Conservation (phyloP, 371 early-diverging fungal genomes). For the Mortierella sp. region DNA sequence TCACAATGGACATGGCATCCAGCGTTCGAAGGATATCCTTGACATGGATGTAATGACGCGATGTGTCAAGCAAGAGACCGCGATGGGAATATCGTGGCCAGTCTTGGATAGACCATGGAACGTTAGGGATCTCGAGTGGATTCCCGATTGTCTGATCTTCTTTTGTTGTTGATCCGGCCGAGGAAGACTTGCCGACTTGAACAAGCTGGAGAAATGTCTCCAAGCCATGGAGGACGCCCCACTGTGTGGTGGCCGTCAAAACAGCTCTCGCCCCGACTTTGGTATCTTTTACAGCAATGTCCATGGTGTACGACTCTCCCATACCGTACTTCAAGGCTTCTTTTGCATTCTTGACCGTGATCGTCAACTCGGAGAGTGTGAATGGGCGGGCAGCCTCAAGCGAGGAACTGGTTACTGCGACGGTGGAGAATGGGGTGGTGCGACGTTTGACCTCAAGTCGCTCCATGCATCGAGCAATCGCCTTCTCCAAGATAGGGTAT, state of each 20-base stretch:
- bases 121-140: conserved; percentile 35
- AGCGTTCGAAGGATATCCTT: conserved; percentile 71
- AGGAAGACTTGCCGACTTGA: conserved; percentile 28
- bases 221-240: conserved; percentile 80
- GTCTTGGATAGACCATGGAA: conserved; percentile 75
- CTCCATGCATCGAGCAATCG: conserved; percentile 35
- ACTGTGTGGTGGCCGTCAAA: conserved; percentile 70
- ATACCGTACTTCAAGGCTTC: conserved; percentile 35
- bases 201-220: conserved; percentile 82
- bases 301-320: conserved; percentile 31
- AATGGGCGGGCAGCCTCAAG: background rate
- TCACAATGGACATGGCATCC: conserved; percentile 81
- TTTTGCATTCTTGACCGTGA: conserved; percentile 19
- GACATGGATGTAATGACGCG: conserved; percentile 79
- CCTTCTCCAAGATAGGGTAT: conserved; percentile 25
- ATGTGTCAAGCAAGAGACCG: conserved; percentile 81
- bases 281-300: conserved; percentile 5
- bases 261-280: conserved; percentile 23
- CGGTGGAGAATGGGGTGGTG: conserved; percentile 8
- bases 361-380: conserved; percentile 14
- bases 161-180: conserved; percentile 3
- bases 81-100: conserved; percentile 75
- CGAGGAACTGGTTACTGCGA: background rate
- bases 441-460: conserved; percentile 33
- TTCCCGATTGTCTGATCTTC: conserved; percentile 8